phyloP scores from a whole-genome alignment of 345 rosid genomes.

The Populus simonii region DNA sequence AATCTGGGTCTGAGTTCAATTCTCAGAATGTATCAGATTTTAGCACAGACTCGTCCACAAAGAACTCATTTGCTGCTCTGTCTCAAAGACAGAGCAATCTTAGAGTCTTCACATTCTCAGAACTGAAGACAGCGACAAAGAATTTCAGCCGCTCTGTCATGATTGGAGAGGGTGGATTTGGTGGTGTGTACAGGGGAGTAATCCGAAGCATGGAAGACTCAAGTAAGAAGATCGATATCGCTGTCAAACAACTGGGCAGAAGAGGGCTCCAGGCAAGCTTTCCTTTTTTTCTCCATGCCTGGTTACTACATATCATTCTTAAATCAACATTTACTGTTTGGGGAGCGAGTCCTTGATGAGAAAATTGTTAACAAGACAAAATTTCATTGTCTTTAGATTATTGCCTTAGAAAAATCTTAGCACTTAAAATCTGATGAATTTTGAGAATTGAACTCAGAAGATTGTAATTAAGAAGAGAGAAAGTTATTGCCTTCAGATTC shows the following conservation, averaged over 20 bases:
- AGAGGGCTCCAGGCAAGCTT: conserved; percentile 80
- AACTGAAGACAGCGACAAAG: conserved; percentile 81
- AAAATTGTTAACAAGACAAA: not conserved
- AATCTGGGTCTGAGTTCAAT: conserved; percentile 69
- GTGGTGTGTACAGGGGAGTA: conserved; percentile 72
- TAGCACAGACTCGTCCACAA: conserved; percentile 58
- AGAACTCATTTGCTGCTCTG: conserved; percentile 59
- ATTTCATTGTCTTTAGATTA: not conserved
- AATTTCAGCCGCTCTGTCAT: conserved; percentile 84
- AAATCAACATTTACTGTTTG: not conserved
- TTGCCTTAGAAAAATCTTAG: not conserved
- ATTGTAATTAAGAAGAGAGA: not conserved
- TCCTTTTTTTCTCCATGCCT: not conserved
- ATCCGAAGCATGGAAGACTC: conserved; percentile 56
- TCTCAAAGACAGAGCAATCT: conserved; percentile 73
- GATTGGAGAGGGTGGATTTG: conserved; percentile 97
- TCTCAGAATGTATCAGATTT: conserved; percentile 62
- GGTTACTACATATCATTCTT: not conserved
- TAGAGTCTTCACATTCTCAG: conserved; percentile 61
- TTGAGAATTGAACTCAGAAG: conserved; percentile 61
- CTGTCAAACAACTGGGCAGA: conserved; percentile 86
- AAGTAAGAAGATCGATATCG: conserved; percentile 72
- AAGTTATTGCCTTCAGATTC: not conserved
- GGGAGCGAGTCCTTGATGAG: not conserved
- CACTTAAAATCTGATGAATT: conserved; percentile 42